A percentile compares a stretch with the other conserved stretches of the same genome.
phyloP scores from a whole-genome alignment of 164 flowering plant species.

The Umbilicus rupestris region DNA sequence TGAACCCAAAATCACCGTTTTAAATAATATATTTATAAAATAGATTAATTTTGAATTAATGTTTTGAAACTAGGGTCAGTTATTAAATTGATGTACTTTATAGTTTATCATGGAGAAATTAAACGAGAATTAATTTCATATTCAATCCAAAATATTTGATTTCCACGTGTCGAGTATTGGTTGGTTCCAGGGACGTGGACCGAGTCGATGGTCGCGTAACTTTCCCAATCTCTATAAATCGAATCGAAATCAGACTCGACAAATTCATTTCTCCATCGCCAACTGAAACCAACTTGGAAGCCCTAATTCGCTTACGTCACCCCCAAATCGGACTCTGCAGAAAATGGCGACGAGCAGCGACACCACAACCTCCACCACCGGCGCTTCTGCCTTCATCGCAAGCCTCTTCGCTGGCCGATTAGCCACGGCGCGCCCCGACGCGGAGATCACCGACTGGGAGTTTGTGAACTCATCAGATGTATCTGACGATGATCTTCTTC shows the following conservation, averaged over 20 bases:
- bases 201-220: neutral
- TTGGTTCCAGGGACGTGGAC: neutral
- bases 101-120: too few species aligned
- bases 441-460: slow-evolving; percentile 23
- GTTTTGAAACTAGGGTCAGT: too few species aligned
- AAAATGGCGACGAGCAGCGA: neutral
- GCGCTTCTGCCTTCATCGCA: neutral
- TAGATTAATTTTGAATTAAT: neutral
- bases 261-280: neutral
- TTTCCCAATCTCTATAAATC: slow-evolving; percentile 3
- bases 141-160: too few species aligned
- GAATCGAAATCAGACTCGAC: neutral
- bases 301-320: neutral
- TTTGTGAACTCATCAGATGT: slow-evolving; percentile 19
- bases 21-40: neutral
- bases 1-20: neutral
- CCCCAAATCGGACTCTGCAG: neutral
- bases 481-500: neutral
- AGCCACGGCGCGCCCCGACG: neutral
- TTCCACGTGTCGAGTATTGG: neutral
- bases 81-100: too few species aligned
- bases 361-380: neutral
- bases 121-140: neutral
- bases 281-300: neutral
- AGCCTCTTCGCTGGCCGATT: neutral